Percentiles rank a stretch among this genome's conserved stretches.
phyloP scores from a whole-genome alignment of 2,329 filamentous ascomycete species.

The Aschersonia sp. region DNA sequence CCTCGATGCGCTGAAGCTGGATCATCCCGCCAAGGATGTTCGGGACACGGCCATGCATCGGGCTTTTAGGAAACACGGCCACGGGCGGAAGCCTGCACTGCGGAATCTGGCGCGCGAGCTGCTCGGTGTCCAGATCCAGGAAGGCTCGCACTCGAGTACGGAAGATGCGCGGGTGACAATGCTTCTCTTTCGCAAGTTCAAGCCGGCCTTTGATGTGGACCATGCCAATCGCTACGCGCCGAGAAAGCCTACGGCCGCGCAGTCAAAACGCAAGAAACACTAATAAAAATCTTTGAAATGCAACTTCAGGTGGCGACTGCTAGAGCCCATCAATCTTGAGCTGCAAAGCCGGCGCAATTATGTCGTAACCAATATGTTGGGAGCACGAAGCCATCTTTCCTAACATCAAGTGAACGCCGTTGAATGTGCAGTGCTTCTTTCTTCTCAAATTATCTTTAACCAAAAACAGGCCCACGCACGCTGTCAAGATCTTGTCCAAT shows the following conservation, averaged over 20 bases:
- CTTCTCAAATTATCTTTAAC: no score
- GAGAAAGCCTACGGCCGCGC: slow-evolving; percentile 5
- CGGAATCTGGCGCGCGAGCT: slow-evolving; percentile 41
- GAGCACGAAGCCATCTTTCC: no score
- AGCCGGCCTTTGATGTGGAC: slow-evolving; percentile 73
- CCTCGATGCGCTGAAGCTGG: slow-evolving; percentile 60
- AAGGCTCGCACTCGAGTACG: slow-evolving; percentile 49
- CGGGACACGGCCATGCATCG: slow-evolving; percentile 72
- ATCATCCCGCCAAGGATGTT: slow-evolving; percentile 63
- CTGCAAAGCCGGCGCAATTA: no score
- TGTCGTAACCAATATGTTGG: no score
- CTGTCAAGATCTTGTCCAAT: background rate
- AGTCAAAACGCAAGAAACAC: background rate
- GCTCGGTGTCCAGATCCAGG: slow-evolving; percentile 47
- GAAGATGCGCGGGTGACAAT: slow-evolving; percentile 82
- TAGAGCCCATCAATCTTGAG: no score
- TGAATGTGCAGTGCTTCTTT: no score
- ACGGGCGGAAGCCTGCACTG: slow-evolving; percentile 56
- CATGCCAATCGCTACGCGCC: slow-evolving; percentile 51
- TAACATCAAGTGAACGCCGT: no score
- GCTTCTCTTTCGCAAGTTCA: slow-evolving; percentile 72
- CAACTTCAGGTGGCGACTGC: no score
- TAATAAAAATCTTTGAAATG: no score
- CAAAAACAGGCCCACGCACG: background rate
- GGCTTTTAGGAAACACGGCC: slow-evolving; percentile 54